Evolutionary conservation across 108 stramenopile genomes (phyloP), one percentile per base, ranked within the genome.

Genomic region (Fragilaria radians): DNA sequence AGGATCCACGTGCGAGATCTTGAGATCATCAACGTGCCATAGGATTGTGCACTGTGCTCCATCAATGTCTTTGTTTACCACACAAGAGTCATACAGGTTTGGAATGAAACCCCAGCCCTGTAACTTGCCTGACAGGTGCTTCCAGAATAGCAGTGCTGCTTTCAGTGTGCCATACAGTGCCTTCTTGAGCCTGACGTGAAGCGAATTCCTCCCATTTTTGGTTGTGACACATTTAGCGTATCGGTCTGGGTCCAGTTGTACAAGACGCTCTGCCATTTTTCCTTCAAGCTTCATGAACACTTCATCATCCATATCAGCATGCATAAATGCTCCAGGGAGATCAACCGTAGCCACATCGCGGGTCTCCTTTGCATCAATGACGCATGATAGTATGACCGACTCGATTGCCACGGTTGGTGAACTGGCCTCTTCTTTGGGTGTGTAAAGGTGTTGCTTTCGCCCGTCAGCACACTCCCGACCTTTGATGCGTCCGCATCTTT

Each of bases 11-110:
- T 74, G 72, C 17, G 67, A 68, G 0, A 72, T 64, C 46, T 77
- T 81, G 11, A 77, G 52, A 46, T 81, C 81, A 48, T 82, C 79
- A 0, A 73, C 79, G 56, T 77, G 65, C 76, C 76, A 81, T 1
- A 31, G 5, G 9, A 79, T 58, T 2, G 76, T 72, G 45, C 59
- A 64, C 30, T 77, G 76, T 22, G 57, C 54, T 30, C 76, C 75
- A n/a, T 73, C 53, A n/a, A 70, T 49, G 46, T 61, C 51, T 46
- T 78, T 72, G 68, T 78, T 78, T 5, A 50, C 49, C 11, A 71
- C 58, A 55, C 76, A 77, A 26, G 28, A n/a, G 53, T 77, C 76
- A 52, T 70, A 73, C 22, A 63, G 67, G 32, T 78, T 78, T 4
- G 48, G 3, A 28, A 30, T 36, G 46, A 74, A 78, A 1, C 77